These are phyloP conservation scores for Antrodiella citrinella DNA, from an alignment of 768 basidiomycete species.

Conservation along the genomic window DNA sequence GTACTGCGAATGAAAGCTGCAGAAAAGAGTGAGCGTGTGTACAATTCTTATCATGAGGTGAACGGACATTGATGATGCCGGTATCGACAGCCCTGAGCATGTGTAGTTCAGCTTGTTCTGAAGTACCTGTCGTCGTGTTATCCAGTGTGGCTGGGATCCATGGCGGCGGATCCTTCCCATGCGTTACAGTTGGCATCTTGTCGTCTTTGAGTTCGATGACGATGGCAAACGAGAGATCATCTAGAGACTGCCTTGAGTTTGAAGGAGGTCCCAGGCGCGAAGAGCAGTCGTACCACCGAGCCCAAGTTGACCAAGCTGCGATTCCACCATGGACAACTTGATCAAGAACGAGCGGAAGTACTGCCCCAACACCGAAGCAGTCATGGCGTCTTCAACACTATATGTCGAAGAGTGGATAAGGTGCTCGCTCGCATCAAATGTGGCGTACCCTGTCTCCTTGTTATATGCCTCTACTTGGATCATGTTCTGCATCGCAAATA, in stretches of 20 bases:
- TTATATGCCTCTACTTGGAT: conserved; percentile 61
- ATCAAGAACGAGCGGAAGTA: conserved; percentile 80
- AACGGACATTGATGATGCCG: conserved; percentile 67
- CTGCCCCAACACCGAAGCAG: conserved; percentile 51
- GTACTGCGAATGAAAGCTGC: conserved; percentile 71
- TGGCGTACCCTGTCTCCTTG: conserved; percentile 54
- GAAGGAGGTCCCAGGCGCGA: neutral
- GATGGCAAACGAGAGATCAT: conserved; percentile 73
- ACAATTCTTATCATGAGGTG: neutral
- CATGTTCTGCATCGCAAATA: conserved; percentile 83
- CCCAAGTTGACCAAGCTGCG: conserved; percentile 54
- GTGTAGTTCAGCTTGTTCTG: conserved; percentile 63
- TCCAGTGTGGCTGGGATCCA: conserved; percentile 72
- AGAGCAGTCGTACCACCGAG: conserved; percentile 36
- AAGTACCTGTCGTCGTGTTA: conserved; percentile 58
- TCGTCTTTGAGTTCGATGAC: conserved; percentile 75
- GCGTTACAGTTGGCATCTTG: conserved; percentile 42
- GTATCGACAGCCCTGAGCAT: conserved; percentile 78
- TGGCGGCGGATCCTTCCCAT: conserved; percentile 57
- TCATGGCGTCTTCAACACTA: conserved; percentile 69
- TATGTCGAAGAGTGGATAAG: neutral
- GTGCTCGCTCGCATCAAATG: neutral
- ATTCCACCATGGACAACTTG: conserved; percentile 72
- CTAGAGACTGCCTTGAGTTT: conserved; percentile 22
- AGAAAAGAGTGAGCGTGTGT: too few species aligned